Evolutionary conservation across 1,139 yeast species (phyloP).

Genomic region (Magnusiomyces fungicola): DNA sequence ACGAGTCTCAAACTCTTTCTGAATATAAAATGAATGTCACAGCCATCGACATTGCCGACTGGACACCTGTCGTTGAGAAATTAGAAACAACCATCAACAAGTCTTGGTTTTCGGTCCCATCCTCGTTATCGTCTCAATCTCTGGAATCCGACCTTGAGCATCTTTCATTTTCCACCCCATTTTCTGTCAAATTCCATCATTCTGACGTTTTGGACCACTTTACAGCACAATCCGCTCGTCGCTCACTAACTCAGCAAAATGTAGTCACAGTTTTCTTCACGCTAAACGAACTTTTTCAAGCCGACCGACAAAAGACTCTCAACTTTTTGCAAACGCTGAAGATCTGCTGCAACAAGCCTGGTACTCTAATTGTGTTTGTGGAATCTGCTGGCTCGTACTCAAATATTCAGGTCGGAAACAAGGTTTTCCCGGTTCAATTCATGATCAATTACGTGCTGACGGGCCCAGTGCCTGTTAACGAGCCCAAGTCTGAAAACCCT

Average conservation of each 20-base stretch:
- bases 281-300: conserved; percentile 76
- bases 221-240: conserved; percentile 1
- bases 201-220: background rate
- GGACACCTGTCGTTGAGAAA: conserved; percentile 49
- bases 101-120: background rate
- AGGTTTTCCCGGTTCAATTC: conserved; percentile 75
- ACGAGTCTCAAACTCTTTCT: conserved; percentile 30
- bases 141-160: too few species aligned
- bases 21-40: conserved; percentile 29
- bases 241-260: conserved; percentile 18
- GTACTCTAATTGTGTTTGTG: conserved; percentile 56
- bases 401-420: conserved; percentile 65
- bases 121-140: background rate
- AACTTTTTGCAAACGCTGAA: conserved; percentile 47
- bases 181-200: background rate
- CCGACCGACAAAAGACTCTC: conserved; percentile 55
- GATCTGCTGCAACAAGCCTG: conserved; percentile 39
- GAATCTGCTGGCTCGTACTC: conserved; percentile 92
- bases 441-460: conserved; percentile 61
- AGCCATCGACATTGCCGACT: conserved; percentile 71
- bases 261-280: conserved; percentile 73
- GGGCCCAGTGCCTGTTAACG: conserved; percentile 30
- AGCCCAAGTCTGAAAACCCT: background rate
- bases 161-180: background rate
- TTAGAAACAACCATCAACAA: conserved; percentile 23